Conservation (phyloP, 2,329 filamentous ascomycete species). For the Corniculantispora saksenae region DNA sequence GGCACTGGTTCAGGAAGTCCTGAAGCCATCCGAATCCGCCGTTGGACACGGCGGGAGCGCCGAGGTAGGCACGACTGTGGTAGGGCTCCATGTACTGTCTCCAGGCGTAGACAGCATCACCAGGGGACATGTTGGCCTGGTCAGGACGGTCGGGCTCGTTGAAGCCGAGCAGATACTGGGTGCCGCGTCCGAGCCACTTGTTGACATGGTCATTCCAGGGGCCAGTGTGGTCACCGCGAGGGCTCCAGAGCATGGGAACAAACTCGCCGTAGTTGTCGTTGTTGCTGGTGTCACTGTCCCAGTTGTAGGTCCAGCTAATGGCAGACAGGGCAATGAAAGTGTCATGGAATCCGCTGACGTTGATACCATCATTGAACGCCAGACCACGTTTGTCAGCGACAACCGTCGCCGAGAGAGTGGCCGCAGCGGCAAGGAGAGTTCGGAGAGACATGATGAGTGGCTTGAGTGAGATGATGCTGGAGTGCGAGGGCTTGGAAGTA, state of each 20-base stretch:
- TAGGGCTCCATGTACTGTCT: slow-evolving; percentile 46
- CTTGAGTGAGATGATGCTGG: neutral
- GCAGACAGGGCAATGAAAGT: too few relatives aligned
- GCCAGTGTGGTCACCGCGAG: slow-evolving; percentile 19
- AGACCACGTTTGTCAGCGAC: slow-evolving; percentile 48
- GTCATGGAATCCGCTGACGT: slow-evolving; percentile 26
- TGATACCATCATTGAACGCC: slow-evolving; percentile 41
- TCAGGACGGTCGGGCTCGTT: slow-evolving; percentile 27
- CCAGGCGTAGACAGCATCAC: slow-evolving; percentile 40
- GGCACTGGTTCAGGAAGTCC: slow-evolving; percentile 43
- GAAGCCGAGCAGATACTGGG: slow-evolving; percentile 26
- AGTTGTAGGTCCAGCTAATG: slow-evolving; percentile 32
- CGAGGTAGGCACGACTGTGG: slow-evolving; percentile 43
- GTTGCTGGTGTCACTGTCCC: slow-evolving; percentile 25
- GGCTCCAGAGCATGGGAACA: slow-evolving; percentile 28
- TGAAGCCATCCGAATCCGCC: slow-evolving; percentile 44
- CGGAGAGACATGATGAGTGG: neutral
- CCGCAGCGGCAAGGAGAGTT: neutral
- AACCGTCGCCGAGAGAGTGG: neutral
- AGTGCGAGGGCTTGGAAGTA: neutral
- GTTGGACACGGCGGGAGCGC: slow-evolving; percentile 50
- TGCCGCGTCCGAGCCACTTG: slow-evolving; percentile 21
- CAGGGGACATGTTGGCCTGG: slow-evolving; percentile 29
- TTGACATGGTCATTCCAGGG: slow-evolving; percentile 21
- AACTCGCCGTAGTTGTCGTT: slow-evolving; percentile 24